These are phyloP conservation scores for Byssochlamys sp. DNA, from an alignment of 2,329 filamentous ascomycete genomes.

Conservation along the genomic window DNA sequence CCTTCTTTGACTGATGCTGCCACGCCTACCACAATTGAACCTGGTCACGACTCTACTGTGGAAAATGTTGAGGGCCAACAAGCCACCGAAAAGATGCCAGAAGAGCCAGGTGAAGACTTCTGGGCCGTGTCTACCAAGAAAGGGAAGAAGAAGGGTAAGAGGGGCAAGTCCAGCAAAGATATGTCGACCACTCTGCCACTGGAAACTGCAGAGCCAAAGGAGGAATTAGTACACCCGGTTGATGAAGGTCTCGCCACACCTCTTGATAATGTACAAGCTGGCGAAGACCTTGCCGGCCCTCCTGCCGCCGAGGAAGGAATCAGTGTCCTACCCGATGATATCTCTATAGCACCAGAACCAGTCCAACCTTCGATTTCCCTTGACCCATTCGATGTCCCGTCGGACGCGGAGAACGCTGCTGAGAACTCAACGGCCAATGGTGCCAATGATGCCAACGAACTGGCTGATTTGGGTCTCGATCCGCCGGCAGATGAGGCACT, in stretches of 20 bases:
- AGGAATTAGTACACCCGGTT: not conserved
- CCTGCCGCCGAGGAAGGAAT: not conserved
- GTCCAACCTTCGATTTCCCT: conserved; percentile 5
- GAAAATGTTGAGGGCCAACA: not conserved
- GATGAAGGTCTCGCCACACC: not conserved
- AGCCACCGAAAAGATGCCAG: not conserved
- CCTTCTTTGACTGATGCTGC: not conserved
- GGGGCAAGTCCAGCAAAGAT: conserved; percentile 1
- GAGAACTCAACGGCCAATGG: not conserved
- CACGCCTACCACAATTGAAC: not conserved
- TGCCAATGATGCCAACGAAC: not conserved
- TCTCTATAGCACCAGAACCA: not conserved
- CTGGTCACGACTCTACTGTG: not conserved
- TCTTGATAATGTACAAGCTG: not conserved
- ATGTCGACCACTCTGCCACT: not conserved
- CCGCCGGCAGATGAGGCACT: not conserved
- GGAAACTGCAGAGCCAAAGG: not conserved
- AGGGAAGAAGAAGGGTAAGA: conserved; percentile 13
- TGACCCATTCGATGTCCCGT: conserved; percentile 6
- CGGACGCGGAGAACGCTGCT: not conserved
- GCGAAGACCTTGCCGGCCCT: not conserved
- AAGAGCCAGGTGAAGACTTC: conserved; percentile 5
- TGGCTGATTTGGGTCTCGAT: not conserved
- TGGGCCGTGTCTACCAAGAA: conserved; percentile 12
- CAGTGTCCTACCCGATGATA: not conserved